Evolutionary conservation across 2,329 filamentous ascomycete genomes (phyloP), one percentile per base, ranked within the genome.

Genomic region (Trichothecium sympodiale): DNA sequence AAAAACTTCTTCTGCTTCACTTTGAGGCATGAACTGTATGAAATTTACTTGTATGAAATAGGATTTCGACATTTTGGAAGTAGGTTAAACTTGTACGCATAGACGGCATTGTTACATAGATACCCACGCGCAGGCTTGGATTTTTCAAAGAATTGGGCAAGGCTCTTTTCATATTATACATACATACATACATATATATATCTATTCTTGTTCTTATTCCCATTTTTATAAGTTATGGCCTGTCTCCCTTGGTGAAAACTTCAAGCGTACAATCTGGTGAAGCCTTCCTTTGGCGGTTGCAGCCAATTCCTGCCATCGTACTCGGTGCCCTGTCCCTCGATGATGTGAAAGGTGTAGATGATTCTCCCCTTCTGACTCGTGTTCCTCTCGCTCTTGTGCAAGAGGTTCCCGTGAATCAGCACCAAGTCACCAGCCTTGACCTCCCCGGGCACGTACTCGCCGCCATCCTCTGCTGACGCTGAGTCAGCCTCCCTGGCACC

Each of bases 351-450:
- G 0, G 91, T 96, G 60, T 96, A 98, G 36, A 95, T 94, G 54
- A 91, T 93, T 45, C 89, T 71, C 16, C 88, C 87, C 66, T 85
- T 89, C 44, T 71, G 61, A 55, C 88, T 94, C 38, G 74, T 71
- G 55, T 98, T 98, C 68, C 74, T 84, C 72, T 94, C 87, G 55
- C 88, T 95, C 74, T 94, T 94, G 61, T 98, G 91, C 62, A 96
- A 56, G 48, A 95, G 62, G 58, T 96, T 96, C 2, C 91, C 91
- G 62, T 98, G 89, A 45, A 98, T 96, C 42, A 98, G 61, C 33
- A 96, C 87, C 57, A 98, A 57, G 32, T 83, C 83, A 0, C 91
- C 91, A 0, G 88, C 87, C 63, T 88, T 89, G 37, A 96, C 86
- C 64, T 94, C 84, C 4, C 83, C 82, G 33, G 87, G 62, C 36